These are phyloP conservation scores for Avicennia marina DNA, from an alignment of 257 asterid genomes.

Conservation along the genomic window DNA sequence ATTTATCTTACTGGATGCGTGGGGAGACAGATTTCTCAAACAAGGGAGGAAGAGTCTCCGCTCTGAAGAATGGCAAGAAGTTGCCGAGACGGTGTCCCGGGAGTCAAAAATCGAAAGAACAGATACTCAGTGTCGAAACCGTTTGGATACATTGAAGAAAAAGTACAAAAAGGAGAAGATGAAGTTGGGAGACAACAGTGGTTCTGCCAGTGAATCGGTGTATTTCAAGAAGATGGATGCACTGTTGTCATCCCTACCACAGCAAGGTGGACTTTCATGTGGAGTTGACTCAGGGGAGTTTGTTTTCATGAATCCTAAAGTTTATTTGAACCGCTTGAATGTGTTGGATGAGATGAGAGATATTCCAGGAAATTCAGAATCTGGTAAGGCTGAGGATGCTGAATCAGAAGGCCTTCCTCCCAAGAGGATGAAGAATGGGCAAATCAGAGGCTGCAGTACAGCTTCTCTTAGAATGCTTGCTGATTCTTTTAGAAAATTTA, in stretches of 20 bases:
- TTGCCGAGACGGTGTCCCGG: constrained; percentile 69
- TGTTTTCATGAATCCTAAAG: constrained; percentile 49
- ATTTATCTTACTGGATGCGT: constrained; percentile 56
- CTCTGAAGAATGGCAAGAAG: constrained; percentile 94
- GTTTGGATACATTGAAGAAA: constrained; percentile 85
- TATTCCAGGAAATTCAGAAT: constrained; percentile 60
- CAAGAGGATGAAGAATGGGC: constrained; percentile 32
- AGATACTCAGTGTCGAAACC: constrained; percentile 85
- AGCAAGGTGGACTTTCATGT: constrained; percentile 59
- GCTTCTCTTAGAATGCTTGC: constrained; percentile 57
- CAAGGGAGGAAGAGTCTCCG: constrained; percentile 92
- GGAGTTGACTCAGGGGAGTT: constrained; percentile 82
- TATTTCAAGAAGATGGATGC: constrained; percentile 78
- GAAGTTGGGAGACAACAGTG: constrained; percentile 33
- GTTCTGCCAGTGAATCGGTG: constrained; percentile 51
- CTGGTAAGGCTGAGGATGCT: constrained; percentile 39
- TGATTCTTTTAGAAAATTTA: constrained; percentile 65
- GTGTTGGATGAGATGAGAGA: constrained; percentile 78
- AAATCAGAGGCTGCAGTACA: constrained; percentile 8
- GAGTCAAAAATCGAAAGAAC: constrained; percentile 70
- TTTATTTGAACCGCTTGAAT: constrained; percentile 44
- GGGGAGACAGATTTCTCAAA: constrained; percentile 84
- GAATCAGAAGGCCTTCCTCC: constrained; percentile 56
- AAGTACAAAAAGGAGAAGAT: constrained; percentile 89
- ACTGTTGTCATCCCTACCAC: constrained; percentile 43